phyloP scores from a whole-genome alignment of 192 early-diverging fungal genomes.

The Oehlia diaphana region DNA sequence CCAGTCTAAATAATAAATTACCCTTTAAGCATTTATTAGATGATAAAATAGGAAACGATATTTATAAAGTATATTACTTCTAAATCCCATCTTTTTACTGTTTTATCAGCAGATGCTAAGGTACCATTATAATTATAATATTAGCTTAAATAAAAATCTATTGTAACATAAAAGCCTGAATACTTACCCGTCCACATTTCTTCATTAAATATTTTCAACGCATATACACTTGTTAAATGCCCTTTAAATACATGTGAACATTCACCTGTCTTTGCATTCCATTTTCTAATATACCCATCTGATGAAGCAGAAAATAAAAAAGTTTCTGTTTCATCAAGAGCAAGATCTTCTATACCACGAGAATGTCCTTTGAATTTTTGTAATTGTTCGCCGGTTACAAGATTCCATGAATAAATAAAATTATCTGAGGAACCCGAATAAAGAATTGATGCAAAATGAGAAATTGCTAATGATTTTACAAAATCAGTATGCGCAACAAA shows the following conservation, averaged over 20 bases:
- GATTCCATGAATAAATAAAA: conserved; percentile 76
- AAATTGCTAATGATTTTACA: conserved; percentile 73
- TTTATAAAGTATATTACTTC: conserved; percentile 48
- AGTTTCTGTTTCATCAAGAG: conserved; percentile 44
- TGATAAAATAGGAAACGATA: too few species aligned
- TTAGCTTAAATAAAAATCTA: not conserved
- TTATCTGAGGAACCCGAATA: conserved; percentile 85
- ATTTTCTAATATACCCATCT: conserved; percentile 65
- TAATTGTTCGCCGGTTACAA: conserved; percentile 52
- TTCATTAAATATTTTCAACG: conserved; percentile 59
- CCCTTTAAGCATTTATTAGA: not conserved
- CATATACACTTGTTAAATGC: conserved; percentile 82
- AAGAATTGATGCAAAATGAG: conserved; percentile 41
- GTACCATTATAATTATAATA: not conserved
- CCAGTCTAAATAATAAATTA: conserved; percentile 53
- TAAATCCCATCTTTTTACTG: conserved; percentile 82
- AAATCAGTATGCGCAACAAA: conserved; percentile 86
- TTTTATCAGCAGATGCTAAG: conserved; percentile 88
- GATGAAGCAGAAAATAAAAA: conserved; percentile 64
- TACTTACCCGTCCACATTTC: conserved; percentile 74
- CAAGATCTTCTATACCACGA: conserved; percentile 55
- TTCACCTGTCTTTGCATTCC: conserved; percentile 53
- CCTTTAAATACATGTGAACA: conserved; percentile 53
- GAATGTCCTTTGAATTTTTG: conserved; percentile 50
- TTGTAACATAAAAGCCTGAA: not conserved